phyloP scores from a whole-genome alignment of 352 stramenopile species.

The Phytophthora quininea region DNA sequence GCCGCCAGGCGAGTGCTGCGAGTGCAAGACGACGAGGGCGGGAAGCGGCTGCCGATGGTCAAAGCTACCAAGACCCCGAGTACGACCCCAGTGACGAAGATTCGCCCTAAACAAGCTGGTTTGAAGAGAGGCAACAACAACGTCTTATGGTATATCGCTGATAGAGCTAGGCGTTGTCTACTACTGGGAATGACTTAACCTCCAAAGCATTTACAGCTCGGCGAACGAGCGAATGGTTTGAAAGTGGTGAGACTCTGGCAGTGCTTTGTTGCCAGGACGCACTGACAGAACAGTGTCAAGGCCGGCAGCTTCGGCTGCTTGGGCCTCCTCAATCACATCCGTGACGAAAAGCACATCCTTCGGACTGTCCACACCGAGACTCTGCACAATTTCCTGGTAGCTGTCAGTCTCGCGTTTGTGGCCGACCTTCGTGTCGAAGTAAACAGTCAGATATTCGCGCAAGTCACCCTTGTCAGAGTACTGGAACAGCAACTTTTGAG shows the following conservation, averaged over 20 bases:
- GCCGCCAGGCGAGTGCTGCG: slow-evolving; percentile 53
- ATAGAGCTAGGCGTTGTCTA: not conserved
- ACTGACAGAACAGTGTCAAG: slow-evolving; percentile 78
- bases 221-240: slow-evolving; percentile 62
- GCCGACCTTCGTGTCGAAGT: slow-evolving; percentile 88
- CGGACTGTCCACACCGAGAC: slow-evolving; percentile 77
- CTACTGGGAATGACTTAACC: not conserved
- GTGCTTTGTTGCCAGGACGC: slow-evolving; percentile 83
- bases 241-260: slow-evolving; percentile 66
- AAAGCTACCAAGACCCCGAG: slow-evolving; percentile 72
- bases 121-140: not conserved
- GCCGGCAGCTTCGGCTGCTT: slow-evolving; percentile 74
- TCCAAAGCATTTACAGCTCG: slow-evolving; percentile 48
- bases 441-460: slow-evolving; percentile 70
- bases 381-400: slow-evolving; percentile 85
- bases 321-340: slow-evolving; percentile 86
- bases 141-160: slow-evolving; percentile 2
- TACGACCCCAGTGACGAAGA: slow-evolving; percentile 85
- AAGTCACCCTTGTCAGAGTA: slow-evolving; percentile 87
- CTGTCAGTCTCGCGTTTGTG: slow-evolving; percentile 76
- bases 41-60: slow-evolving; percentile 28
- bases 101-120: slow-evolving; percentile 48
- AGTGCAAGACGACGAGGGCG: slow-evolving; percentile 40
- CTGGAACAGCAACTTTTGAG: slow-evolving; percentile 88
- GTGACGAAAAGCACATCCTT: slow-evolving; percentile 90